Evolutionary conservation across 179 eudicot species (phyloP).

Genomic region (Monotropa hypopitys): DNA sequence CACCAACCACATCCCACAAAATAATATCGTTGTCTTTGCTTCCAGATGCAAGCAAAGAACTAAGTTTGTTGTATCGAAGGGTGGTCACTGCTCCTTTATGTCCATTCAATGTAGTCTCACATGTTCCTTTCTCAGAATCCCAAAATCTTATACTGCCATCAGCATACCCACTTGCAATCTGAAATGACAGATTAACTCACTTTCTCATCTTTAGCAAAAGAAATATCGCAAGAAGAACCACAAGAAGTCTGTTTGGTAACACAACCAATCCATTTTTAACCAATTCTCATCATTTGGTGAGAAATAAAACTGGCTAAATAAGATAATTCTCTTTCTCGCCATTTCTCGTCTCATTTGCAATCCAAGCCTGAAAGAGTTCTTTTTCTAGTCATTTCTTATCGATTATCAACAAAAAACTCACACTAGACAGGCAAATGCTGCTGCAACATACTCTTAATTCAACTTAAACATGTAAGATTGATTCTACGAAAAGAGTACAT

Average conservation of each 20-base stretch:
- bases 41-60: constrained; percentile 88
- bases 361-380: background rate
- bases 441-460: background rate
- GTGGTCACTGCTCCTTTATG: constrained; percentile 83
- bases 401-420: background rate
- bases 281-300: background rate
- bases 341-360: background rate
- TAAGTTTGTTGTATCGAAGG: constrained; percentile 63
- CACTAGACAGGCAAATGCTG: background rate
- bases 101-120: constrained; percentile 93
- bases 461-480: background rate
- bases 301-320: background rate
- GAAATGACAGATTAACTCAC: constrained; percentile 13
- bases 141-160: constrained; percentile 91
- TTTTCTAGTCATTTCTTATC: background rate
- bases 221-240: background rate
- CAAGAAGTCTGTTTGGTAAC: background rate
- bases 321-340: background rate
- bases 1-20: constrained; percentile 96
- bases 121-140: constrained; percentile 61
- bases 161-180: constrained; percentile 90
- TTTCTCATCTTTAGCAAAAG: background rate
- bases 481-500: background rate
- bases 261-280: background rate
- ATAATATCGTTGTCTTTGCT: constrained; percentile 90